Percentiles rank a stretch among this genome's conserved stretches.
Evolutionary conservation across 2,329 filamentous ascomycete species (phyloP).

Genomic region (Onygenales sp.): DNA sequence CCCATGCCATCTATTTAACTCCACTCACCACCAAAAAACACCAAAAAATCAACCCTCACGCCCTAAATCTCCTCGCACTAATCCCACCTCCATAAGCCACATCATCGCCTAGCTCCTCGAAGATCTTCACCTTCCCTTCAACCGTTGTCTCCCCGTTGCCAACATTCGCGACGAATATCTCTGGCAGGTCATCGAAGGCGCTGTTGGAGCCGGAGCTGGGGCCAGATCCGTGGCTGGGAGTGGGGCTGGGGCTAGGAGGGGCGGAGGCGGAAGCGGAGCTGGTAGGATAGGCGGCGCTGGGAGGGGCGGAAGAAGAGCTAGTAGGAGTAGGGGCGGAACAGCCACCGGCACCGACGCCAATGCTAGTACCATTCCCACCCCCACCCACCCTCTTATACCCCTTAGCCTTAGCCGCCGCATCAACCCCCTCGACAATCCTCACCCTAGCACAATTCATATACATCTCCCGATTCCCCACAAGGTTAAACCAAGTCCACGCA

Average conservation of each 20-base stretch:
- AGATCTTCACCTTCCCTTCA: conserved; percentile 5
- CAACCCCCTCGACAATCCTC: conserved; percentile 39
- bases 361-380: too few relatives aligned
- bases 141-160: conserved; percentile 3
- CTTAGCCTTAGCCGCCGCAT: background rate
- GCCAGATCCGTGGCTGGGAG: too few relatives aligned
- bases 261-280: background rate
- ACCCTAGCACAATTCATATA: conserved; percentile 79
- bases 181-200: conserved; percentile 4
- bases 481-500: conserved; percentile 71
- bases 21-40: too few relatives aligned
- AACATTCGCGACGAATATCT: conserved; percentile 9
- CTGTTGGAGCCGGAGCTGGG: too few relatives aligned
- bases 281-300: too few relatives aligned
- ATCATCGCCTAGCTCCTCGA: conserved; percentile 5
- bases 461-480: conserved; percentile 36
- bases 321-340: too few relatives aligned
- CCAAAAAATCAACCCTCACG: too few relatives aligned
- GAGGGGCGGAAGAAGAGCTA: too few relatives aligned
- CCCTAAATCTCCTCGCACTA: background rate
- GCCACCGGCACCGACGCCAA: too few relatives aligned
- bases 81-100: background rate
- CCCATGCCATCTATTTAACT: too few relatives aligned
- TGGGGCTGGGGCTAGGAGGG: too few relatives aligned
- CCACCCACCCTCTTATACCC: background rate